Base-by-base conservation (phyloP, 768 basidiomycete genomes). In the Obba rivulosa region DNA sequence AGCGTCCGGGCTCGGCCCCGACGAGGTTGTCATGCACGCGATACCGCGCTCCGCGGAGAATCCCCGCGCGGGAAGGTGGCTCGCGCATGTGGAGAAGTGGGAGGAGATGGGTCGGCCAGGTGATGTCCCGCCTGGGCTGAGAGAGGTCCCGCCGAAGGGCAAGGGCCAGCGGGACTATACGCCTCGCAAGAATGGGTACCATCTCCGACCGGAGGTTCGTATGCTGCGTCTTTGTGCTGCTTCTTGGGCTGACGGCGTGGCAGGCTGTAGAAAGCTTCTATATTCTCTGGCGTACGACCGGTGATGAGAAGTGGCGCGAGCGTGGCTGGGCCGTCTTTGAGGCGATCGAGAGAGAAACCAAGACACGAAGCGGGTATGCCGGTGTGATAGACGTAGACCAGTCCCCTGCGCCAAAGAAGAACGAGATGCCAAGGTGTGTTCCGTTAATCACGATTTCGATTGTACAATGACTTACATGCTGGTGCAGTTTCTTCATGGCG, bases 221-320 rank as follows among this genome's bases (percentile, higher is more conserved):
- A 14, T 41, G 13, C 1, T 9, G 36, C 57, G 79, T 78, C 3
- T 56, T 84, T 46, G 83, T 78, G 71, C 51, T 86, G 83, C 83
- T 70, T 83, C 53, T 67, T 75, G 38, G 72, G 75, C 45, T 82
- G 79, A 2, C 83, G 83, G 81, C 62, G 62, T 35, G n/a, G 73
- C 78, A 91, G 86, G 77, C 88, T 4, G 61, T 91, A 1, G 87
- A 91, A 59, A 83, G 80, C 14, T 65, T 91, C 49, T 89, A 81
- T 61, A 59, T 88, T 11, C 60, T 91, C 47, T 91, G 83, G 80
- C 76, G 79, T 40, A 73, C 77, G 5, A 91, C 88, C 1, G 78
- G 83, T 0, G 77, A 91, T 55, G 60, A 60, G 37, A 75, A 69
- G 49, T 91, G 88, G 88, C 72, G 88, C 51, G 73, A 80, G 41